Percentiles rank a stretch among this genome's conserved stretches.
Evolutionary conservation across 2,329 filamentous ascomycete species (phyloP).

Genomic region (Lachnellula hyalina): DNA sequence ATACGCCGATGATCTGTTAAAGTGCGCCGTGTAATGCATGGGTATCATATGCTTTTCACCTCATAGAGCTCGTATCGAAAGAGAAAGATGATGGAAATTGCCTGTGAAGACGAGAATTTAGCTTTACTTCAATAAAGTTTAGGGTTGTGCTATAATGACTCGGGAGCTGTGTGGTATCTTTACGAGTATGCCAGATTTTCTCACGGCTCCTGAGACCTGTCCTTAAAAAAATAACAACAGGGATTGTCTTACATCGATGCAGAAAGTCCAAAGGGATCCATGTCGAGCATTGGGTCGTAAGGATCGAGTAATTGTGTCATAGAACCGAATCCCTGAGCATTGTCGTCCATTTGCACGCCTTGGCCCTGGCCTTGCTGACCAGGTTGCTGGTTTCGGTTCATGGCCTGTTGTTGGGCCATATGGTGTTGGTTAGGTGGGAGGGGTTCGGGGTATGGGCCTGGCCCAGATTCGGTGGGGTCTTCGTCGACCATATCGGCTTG

Average conservation of each 20-base stretch:
- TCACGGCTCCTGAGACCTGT: too few relatives aligned
- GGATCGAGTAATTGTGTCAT: conserved; percentile 51
- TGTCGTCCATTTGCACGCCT: conserved; percentile 35
- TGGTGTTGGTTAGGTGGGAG: conserved; percentile 38
- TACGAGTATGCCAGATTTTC: too few relatives aligned
- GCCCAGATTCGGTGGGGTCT: conserved; percentile 63
- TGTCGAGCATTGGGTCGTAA: conserved; percentile 84
- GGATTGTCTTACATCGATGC: conserved; percentile 63
- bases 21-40: conserved; percentile 8
- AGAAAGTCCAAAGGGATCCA: conserved; percentile 87
- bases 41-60: conserved; percentile 31
- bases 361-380: conserved; percentile 38
- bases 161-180: too few relatives aligned
- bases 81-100: conserved; percentile 83
- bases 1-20: conserved; percentile 10
- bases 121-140: too few relatives aligned
- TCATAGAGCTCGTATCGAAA: conserved; percentile 48
- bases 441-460: conserved; percentile 58
- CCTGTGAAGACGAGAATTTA: too few relatives aligned
- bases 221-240: too few relatives aligned
- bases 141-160: too few relatives aligned
- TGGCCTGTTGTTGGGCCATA: conserved; percentile 26
- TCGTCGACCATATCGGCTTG: conserved; percentile 87
- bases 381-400: conserved; percentile 29
- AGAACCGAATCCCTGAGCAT: conserved; percentile 36